Conservation (phyloP, 2,329 filamentous ascomycete species). For the Cercospora sp. region DNA sequence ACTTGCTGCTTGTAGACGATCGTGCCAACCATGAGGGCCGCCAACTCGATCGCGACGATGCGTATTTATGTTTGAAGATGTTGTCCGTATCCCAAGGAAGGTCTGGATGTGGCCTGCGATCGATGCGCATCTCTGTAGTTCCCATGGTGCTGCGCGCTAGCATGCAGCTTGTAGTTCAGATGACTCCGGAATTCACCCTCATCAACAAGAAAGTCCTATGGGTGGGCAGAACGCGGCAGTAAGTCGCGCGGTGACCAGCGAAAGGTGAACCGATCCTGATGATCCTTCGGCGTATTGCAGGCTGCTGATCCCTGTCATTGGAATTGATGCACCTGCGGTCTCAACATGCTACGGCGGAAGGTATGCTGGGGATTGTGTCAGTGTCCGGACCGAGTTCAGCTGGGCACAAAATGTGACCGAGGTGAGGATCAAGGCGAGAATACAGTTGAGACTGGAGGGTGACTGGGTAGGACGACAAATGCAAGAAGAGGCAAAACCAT, state of each 20-base stretch:
- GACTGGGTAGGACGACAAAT: neutral
- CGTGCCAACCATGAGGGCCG: constrained; percentile 13
- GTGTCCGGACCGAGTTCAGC: neutral
- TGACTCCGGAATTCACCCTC: neutral
- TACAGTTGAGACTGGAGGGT: neutral
- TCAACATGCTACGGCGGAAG: neutral
- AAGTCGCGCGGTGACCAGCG: neutral
- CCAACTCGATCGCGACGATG: constrained; percentile 13
- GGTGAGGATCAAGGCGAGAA: neutral
- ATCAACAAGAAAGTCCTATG: neutral
- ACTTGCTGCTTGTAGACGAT: constrained; percentile 11
- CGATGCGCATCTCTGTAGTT: constrained; percentile 7
- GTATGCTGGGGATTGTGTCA: neutral
- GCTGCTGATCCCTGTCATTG: neutral
- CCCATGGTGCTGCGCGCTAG: neutral
- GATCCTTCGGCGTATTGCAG: neutral
- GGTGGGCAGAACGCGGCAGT: neutral
- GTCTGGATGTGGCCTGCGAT: constrained; percentile 13
- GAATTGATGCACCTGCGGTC: neutral
- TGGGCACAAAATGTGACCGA: neutral
- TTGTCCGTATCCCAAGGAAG: constrained; percentile 5
- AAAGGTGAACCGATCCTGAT: neutral
- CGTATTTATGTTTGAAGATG: constrained; percentile 1
- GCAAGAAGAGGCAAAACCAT: neutral
- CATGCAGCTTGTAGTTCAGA: neutral